Base-by-base conservation (phyloP, 805 yeast genomes). In the Hanseniaspora clermontiae region DNA sequence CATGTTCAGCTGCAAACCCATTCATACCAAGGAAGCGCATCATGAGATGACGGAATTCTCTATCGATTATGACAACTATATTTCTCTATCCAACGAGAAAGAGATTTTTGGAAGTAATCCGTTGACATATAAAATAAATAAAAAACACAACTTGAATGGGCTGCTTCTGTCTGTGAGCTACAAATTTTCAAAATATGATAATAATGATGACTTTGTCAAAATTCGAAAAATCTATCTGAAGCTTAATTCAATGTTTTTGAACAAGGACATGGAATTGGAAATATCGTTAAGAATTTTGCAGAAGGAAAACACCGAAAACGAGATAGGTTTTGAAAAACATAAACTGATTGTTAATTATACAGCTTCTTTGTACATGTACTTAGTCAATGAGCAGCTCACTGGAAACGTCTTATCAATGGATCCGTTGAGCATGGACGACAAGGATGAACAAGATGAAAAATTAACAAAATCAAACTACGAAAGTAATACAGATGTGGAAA, bases 311-410 rank as follows among this genome's bases (percentile, higher is more conserved):
- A 14, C 31, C 6, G 31, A 42, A 24, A 45, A 17, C 37, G 27
- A 31, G 3, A 9, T 12, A 15, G 34, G 15, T 15, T 45, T 45
- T 17, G 20, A 31, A 1, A 38, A 37, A 29, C 38, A 45, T 3
- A 45, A 39, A 5, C 12, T 45, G 14, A 24, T 39, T 8, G 20
- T 53, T 7, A 38, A 38, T 11, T 53, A 53, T 17, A 53, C 57
- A n/a, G 42, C 47, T 9, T 37, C 57, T 12, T 46, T 49, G 47
- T 53, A 38, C 24, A 53, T 53, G 29, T 53, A 53, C 15, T 29
- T 53, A 17, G 49, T 53, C 3, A 53, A 53, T 39, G 57, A 53
- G 6, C 57, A 53, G 19, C 49, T 46, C 29, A n/a, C 49, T 31
- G 39, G 49, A 46, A 46, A 46, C 17, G 39, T 46, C n/a, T 19